These are phyloP conservation scores for Lepidium aucheri DNA, from an alignment of 345 rosid species.

Conservation along the genomic window DNA sequence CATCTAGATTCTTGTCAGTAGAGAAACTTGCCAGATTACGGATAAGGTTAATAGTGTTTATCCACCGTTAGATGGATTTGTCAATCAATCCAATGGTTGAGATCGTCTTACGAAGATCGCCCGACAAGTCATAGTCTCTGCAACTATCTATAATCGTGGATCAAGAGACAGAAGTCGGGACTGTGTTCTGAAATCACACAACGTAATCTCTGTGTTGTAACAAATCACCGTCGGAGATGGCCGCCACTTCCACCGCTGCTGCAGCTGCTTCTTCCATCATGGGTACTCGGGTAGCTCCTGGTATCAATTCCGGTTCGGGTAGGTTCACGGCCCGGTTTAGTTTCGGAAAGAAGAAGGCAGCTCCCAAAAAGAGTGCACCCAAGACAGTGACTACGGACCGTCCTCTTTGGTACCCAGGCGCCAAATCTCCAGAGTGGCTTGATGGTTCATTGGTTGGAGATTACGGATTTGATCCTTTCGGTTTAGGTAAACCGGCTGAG, in stretches of 20 bases:
- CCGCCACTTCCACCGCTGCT: conserved; percentile 51
- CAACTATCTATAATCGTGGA: background rate
- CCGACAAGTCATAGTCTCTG: background rate
- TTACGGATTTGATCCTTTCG: conserved; percentile 88
- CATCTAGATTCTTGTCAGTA: conserved; percentile 2
- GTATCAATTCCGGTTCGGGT: conserved; percentile 20
- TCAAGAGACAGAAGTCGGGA: background rate
- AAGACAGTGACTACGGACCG: conserved; percentile 26
- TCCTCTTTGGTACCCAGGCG: conserved; percentile 74
- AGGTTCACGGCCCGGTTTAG: conserved; percentile 52
- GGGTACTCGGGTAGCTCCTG: conserved; percentile 33
- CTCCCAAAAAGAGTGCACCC: conserved; percentile 20
- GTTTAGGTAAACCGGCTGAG: conserved; percentile 76
- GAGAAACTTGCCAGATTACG: conserved; percentile 44
- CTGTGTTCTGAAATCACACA: conserved; percentile 1
- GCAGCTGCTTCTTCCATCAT: conserved; percentile 45
- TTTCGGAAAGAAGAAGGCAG: conserved; percentile 33
- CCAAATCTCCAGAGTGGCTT: conserved; percentile 59
- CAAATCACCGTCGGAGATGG: conserved; percentile 26
- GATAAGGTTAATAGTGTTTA: conserved; percentile 41
- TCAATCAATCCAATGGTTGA: conserved; percentile 43
- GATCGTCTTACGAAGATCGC: background rate
- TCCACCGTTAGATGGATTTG: conserved; percentile 66
- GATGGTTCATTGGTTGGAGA: conserved; percentile 77
- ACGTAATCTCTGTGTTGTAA: background rate